Evolutionary conservation across 2,329 filamentous ascomycete genomes (phyloP).

Genomic region (Clarireedia monteithiana): DNA sequence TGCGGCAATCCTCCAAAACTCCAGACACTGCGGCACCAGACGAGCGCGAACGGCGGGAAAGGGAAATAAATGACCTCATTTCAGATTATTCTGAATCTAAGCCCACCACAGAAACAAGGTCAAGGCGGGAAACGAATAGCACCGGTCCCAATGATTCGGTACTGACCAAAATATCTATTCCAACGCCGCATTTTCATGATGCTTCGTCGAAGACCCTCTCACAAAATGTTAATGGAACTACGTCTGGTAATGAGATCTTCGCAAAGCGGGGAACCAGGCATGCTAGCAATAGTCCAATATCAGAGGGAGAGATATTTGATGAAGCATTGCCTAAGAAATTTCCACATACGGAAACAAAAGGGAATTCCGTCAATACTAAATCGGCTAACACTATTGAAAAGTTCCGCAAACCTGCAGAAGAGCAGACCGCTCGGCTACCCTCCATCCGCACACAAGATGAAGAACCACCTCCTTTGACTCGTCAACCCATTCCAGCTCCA

Average conservation of each 20-base stretch:
- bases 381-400: conserved; percentile 13
- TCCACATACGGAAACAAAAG: conserved; percentile 16
- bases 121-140: conserved; percentile 12
- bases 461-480: conserved; percentile 11
- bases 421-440: conserved; percentile 6
- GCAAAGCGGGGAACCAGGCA: conserved; percentile 12
- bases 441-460: conserved; percentile 10
- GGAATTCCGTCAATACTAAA: conserved; percentile 12
- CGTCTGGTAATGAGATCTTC: conserved; percentile 5
- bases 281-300: conserved; percentile 19
- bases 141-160: not conserved
- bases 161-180: not conserved
- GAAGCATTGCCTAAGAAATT: conserved; percentile 16
- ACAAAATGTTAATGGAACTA: conserved; percentile 13
- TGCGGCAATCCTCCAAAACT: conserved; percentile 15
- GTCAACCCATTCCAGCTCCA: conserved; percentile 11
- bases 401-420: conserved; percentile 13
- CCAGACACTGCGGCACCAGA: conserved; percentile 1
- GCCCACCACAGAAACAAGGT: conserved; percentile 12
- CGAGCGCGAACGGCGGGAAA: conserved; percentile 17
- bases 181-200: conserved; percentile 16
- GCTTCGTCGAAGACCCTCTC: conserved; percentile 19
- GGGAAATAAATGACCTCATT: conserved; percentile 23
- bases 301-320: conserved; percentile 29
- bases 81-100: conserved; percentile 22